These are phyloP conservation scores for Scheffersomyces spartinae DNA, from an alignment of 805 yeast species.

Conservation along the genomic window DNA sequence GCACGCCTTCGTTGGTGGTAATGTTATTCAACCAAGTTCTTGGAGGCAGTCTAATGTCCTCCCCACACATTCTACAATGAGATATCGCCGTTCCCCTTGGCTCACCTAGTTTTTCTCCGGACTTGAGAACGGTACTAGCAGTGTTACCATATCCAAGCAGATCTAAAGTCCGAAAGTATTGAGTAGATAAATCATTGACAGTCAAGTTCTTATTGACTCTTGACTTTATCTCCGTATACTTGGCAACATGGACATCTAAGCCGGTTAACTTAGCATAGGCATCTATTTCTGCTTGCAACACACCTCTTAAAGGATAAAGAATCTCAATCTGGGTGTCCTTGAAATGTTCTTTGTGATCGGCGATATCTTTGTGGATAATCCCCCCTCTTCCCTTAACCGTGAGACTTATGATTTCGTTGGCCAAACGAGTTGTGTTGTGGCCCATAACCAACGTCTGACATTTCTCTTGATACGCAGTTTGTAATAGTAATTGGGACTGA, in stretches of 20 bases:
- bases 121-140: constrained; percentile 83
- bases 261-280: constrained; percentile 37
- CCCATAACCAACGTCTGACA: constrained; percentile 60
- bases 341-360: constrained; percentile 27
- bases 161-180: constrained; percentile 64
- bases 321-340: constrained; percentile 27
- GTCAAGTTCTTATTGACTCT: constrained; percentile 62
- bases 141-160: constrained; percentile 70
- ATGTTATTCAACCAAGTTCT: constrained; percentile 57
- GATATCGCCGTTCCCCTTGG: constrained; percentile 22
- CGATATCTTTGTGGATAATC: constrained; percentile 39
- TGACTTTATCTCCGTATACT: constrained; percentile 12
- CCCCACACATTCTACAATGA: constrained; percentile 47
- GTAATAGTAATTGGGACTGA: constrained; percentile 32
- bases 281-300: constrained; percentile 54
- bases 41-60: constrained; percentile 44
- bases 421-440: constrained; percentile 72
- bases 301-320: constrained; percentile 66
- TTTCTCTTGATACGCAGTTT: constrained; percentile 30
- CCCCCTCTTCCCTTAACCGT: constrained; percentile 85
- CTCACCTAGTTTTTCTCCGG: constrained; percentile 63
- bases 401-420: constrained; percentile 66
- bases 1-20: constrained; percentile 48
- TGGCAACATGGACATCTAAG: constrained; percentile 20
- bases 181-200: constrained; percentile 64